Evolutionary conservation across 208 protist genomes (phyloP).

Genomic region (Acanthamoeba triangularis): DNA sequence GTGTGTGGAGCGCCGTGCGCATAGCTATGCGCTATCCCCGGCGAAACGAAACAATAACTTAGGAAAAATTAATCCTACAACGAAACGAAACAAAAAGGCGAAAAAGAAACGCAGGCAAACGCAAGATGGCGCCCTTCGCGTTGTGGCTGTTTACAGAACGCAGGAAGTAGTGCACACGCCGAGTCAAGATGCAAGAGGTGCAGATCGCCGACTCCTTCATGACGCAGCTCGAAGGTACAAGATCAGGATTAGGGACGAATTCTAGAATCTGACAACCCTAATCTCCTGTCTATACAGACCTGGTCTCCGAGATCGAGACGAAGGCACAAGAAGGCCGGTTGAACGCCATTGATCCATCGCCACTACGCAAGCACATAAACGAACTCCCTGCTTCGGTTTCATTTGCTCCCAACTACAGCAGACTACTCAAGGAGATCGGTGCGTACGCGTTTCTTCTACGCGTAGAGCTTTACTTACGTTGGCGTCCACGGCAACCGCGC

Average conservation of each 20-base stretch:
- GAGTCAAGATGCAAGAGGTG: not conserved
- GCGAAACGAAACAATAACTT: too few relatives aligned
- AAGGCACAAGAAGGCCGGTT: not conserved
- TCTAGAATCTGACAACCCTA: too few relatives aligned
- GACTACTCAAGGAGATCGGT: slow-evolving; percentile 28
- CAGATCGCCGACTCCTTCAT: slow-evolving; percentile 34
- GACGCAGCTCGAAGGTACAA: not conserved
- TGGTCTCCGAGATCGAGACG: not conserved
- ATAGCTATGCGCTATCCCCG: too few relatives aligned
- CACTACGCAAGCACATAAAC: not conserved
- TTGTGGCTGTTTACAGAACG: too few relatives aligned
- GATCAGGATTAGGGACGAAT: too few relatives aligned
- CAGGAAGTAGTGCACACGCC: not conserved
- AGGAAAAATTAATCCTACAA: too few relatives aligned
- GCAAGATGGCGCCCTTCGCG: not conserved
- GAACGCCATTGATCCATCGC: not conserved
- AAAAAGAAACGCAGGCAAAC: not conserved
- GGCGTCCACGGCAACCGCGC: not conserved
- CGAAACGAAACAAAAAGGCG: too few relatives aligned
- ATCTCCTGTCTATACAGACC: not conserved
- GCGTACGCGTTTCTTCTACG: not conserved
- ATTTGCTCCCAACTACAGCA: slow-evolving; percentile 8
- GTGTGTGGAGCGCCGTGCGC: too few relatives aligned
- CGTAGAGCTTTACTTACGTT: not conserved
- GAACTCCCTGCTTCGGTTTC: not conserved